These are phyloP conservation scores for Cyathus pygmaeus DNA, from an alignment of 1,284 basidiomycete species.

Conservation along the genomic window DNA sequence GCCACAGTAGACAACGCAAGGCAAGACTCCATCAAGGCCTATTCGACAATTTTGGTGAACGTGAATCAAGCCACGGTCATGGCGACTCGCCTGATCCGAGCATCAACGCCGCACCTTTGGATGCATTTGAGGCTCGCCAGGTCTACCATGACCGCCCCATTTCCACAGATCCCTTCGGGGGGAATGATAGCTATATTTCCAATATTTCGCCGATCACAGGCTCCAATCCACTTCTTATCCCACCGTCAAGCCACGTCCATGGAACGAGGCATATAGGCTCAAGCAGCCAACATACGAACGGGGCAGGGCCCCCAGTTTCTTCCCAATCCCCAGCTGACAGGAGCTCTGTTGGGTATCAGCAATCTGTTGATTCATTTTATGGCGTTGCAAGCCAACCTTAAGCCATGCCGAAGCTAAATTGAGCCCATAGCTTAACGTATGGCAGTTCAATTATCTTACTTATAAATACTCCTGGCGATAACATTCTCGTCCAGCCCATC, in stretches of 20 bases:
- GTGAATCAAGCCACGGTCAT: slow-evolving; percentile 15
- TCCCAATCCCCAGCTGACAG: slow-evolving; percentile 20
- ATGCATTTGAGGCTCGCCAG: slow-evolving; percentile 36
- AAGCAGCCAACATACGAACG: slow-evolving; percentile 6
- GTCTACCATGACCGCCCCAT: slow-evolving; percentile 1
- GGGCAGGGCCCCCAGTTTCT: slow-evolving; percentile 10
- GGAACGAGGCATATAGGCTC: too few relatives aligned
- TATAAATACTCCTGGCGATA: too few relatives aligned
- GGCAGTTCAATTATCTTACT: too few relatives aligned
- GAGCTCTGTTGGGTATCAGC: slow-evolving; percentile 28
- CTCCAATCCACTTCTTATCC: slow-evolving; percentile 14
- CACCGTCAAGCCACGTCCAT: too few relatives aligned
- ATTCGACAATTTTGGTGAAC: slow-evolving; percentile 35
- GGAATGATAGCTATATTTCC: background rate
- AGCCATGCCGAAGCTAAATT: too few relatives aligned
- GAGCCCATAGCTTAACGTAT: too few relatives aligned
- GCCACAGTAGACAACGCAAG: slow-evolving; percentile 22
- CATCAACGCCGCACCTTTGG: slow-evolving; percentile 34
- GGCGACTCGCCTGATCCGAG: slow-evolving; percentile 34
- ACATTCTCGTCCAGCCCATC: too few relatives aligned
- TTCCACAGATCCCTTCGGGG: too few relatives aligned
- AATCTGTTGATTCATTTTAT: slow-evolving; percentile 45
- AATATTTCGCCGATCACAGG: background rate
- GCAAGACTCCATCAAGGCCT: slow-evolving; percentile 30
- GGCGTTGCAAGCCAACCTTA: slow-evolving; percentile 27